Base-by-base conservation (phyloP, 1,284 basidiomycete genomes). In the Microstroma glucosiphilum region DNA sequence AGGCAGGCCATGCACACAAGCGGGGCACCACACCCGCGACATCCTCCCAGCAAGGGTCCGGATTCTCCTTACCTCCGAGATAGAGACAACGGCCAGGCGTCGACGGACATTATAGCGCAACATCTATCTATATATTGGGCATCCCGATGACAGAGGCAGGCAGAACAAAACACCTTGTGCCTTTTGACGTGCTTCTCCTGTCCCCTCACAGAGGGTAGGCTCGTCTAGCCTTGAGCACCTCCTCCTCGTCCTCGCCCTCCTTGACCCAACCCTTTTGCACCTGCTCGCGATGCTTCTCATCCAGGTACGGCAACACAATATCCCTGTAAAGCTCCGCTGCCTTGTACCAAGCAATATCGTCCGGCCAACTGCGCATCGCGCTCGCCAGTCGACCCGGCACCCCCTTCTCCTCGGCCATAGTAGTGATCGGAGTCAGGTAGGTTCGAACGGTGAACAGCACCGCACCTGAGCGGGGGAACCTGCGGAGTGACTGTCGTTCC, bases 391-490 rank as follows among this genome's bases (percentile, higher is more conserved):
- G 81, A 56, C 83, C 86, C 0, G 87, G 85, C 7, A 88, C 84
- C 0, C 87, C 88, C 15, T 80, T 82, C 73, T 90, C 89, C 59
- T 81, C 71, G 30, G 80, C 85, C 1, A 91, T 76, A 53, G 84
- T 82, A 43, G 82, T 82, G 9, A 90, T 77, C 6, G 84, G 84
- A n/a, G 84, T 85, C 63, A 87, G 70, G 76, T 90, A 89, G 42
- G 87, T 88, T 17, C 71, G 83, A 69, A 90, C 88, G 48, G 86
- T 88, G 76, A 91, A 91, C n/a, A 88, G 81, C 49, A 90, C 82
- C 15, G 85, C 87, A 1, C 89, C 88, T 6, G 63, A 67, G 42
- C 64, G 65, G 4, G 69, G 73, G 53, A 77, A 48, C 25, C 89
- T 82, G 42, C 89, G 82, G 58, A 91, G 80, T 11, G 86, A 88